Conservation (phyloP, 345 rosid genomes). For the Erodium maritimum region DNA sequence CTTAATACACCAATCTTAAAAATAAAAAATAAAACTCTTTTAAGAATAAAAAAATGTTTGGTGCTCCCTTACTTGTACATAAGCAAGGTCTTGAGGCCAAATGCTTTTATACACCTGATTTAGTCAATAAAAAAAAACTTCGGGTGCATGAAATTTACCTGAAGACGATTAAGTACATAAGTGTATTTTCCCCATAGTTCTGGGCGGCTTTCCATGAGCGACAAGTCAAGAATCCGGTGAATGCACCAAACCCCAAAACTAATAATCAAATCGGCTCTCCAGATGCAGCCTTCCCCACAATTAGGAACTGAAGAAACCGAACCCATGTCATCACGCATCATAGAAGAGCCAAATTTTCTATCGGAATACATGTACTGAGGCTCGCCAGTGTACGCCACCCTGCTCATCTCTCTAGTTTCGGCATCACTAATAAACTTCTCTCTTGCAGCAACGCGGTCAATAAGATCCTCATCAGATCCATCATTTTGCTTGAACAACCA, state of each 20-base stretch:
- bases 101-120: too few relatives aligned
- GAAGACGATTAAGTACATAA: constrained; percentile 87
- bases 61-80: too few relatives aligned
- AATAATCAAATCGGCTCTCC: constrained; percentile 63
- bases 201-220: constrained; percentile 94
- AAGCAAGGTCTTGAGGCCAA: too few relatives aligned
- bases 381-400: neutral
- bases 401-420: constrained; percentile 53
- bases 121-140: too few relatives aligned
- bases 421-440: constrained; percentile 65
- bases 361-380: constrained; percentile 8
- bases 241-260: constrained; percentile 99
- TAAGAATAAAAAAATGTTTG: too few relatives aligned
- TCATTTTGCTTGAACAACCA: constrained; percentile 82
- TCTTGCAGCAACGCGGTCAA: constrained; percentile 83
- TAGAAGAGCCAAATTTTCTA: constrained; percentile 19
- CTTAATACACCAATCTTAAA: too few relatives aligned
- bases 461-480: constrained; percentile 85
- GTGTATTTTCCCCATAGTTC: constrained; percentile 99
- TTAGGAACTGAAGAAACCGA: constrained; percentile 62
- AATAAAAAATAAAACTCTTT: too few relatives aligned
- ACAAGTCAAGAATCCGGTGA: constrained; percentile 75
- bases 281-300: constrained; percentile 90
- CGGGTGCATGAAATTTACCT: constrained; percentile 37
- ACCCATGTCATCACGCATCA: too few relatives aligned